Evolutionary conservation across 2,329 filamentous ascomycete genomes (phyloP), one percentile per base, ranked within the genome.

Genomic region (Amesomyces nigricolor): DNA sequence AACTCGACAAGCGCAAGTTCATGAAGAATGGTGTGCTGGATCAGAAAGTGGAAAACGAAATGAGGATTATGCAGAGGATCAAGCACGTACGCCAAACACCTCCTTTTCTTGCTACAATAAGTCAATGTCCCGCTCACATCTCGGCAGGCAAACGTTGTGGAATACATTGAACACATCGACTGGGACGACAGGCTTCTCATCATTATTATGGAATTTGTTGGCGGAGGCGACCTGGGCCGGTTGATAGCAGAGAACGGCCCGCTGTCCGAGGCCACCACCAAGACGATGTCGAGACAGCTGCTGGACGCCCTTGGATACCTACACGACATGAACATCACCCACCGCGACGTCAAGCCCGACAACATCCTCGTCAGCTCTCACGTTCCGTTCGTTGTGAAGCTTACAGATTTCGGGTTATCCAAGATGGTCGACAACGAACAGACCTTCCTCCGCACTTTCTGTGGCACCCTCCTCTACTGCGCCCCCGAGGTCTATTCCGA

Each of bases 271-370:
- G 63, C 71, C 0, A 75, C 85, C 62, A 86, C 84, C n/a, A 84
- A 86, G 68, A 75, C 75, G 5, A 88, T 96, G 70, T 82, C 91
- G 1, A 69, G 73, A 17, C 90, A 95, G 68, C 81, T 97, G 37
- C 74, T 96, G 43, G 82, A 86, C 62, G 92, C 92, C 2, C 75
- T 99, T 51, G 84, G 83, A 30, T 96, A 99, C 68, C 77, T 99
- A 8, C 94, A 99, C 70, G 76, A 79, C 51, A 86, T 88, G 64
- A 90, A 87, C 66, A 96, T 99, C 64, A 97, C 92, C 0, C 94
- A 99, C 72, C 87, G 94, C n/a, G 94, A 99, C 70, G 91, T 99
- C 67, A 99, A 99, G 68, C 94, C 94, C 0, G 94, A 99, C 75
- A 99, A 99, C 66, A 96, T 99, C 58, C 78, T 99, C 40, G 88